Evolutionary conservation across 2,329 filamentous ascomycete species (phyloP).

Genomic region (Bertia moriformis): DNA sequence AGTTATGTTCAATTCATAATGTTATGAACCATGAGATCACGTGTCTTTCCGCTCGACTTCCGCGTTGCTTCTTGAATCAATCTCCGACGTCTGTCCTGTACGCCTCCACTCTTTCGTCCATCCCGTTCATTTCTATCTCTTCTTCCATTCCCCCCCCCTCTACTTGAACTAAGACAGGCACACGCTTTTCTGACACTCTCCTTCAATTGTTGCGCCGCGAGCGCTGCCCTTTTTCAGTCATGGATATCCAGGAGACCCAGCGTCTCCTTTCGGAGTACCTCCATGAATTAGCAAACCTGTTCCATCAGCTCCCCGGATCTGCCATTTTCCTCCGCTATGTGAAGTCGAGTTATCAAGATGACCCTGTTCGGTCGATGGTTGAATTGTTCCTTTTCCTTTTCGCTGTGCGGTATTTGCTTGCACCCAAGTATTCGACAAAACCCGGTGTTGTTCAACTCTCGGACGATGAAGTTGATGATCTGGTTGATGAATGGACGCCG

Average conservation of each 20-base stretch:
- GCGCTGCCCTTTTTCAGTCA: conserved; percentile 11
- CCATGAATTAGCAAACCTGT: conserved; percentile 41
- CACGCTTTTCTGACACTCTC: no score
- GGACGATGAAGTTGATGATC: conserved; percentile 92
- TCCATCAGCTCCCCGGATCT: conserved; percentile 85
- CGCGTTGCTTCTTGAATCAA: no score
- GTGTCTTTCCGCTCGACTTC: no score
- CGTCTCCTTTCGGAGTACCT: conserved; percentile 34
- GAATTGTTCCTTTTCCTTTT: conserved; percentile 90
- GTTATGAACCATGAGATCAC: no score
- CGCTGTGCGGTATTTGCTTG: conserved; percentile 81
- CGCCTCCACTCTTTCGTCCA: no score
- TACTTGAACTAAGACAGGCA: no score
- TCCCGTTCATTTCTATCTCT: no score
- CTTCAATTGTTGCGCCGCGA: neutral
- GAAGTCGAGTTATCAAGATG: conserved; percentile 92
- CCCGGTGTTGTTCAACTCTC: conserved; percentile 78
- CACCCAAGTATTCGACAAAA: conserved; percentile 85
- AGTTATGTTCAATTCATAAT: no score
- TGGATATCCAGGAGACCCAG: conserved; percentile 52
- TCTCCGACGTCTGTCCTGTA: no score
- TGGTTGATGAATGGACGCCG: conserved; percentile 91
- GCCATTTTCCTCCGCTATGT: conserved; percentile 91
- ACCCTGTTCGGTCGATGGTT: conserved; percentile 82
- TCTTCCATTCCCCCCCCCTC: no score